Base-by-base conservation (phyloP, 2,329 filamentous ascomycete species). In the Elsinoe fawcettii region DNA sequence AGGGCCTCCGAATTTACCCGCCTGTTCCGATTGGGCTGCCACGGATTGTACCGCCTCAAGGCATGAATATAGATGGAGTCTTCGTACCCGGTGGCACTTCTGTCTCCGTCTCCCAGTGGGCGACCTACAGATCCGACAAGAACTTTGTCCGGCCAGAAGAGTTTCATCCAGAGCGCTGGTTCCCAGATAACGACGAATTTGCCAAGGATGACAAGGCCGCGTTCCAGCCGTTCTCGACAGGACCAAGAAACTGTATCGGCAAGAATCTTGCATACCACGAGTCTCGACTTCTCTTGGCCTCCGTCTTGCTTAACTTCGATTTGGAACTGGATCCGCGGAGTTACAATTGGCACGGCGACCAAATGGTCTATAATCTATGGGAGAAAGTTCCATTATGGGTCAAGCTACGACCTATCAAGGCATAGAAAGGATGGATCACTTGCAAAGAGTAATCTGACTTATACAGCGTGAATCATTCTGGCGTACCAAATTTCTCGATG, bases 1-100 rank as follows among this genome's bases (percentile, higher is more conserved):
- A 77, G 62, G 71, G 69, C 2, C 63, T 76, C 14, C 66, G 75
- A 9, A 67, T 76, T 51, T 74, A 73, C 60, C 73, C 73, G 1
- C 71, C 73, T 0, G 68, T 75, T 6, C 70, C 71, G 12, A 66
- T 66, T 36, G 71, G 71, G 1, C 60, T 66, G 6, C 66, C 65
- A 20, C 64, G 67, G 8, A 57, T 60, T 2, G 63, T 63, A 0
- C 66, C 66, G 1, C 54, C 59, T 14, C 61, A 57, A n/a, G 67
- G 67, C 11, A 61, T 62, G 23, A 51, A 59, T 5, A 64, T 68
- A 32, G 61, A 63, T 36, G 65, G 63, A 22, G 32, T 63, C 5
- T 60, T 60, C 16, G 58, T 68, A n/a, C 65, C 66, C 1, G 61
- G 57, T 6, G 62, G 61, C 22, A 61, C 58, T 11, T 57, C 51